Percentiles rank a stretch among this genome's conserved stretches.
Evolutionary conservation across 805 yeast genomes (phyloP).

Genomic region (Pichia insulana): DNA sequence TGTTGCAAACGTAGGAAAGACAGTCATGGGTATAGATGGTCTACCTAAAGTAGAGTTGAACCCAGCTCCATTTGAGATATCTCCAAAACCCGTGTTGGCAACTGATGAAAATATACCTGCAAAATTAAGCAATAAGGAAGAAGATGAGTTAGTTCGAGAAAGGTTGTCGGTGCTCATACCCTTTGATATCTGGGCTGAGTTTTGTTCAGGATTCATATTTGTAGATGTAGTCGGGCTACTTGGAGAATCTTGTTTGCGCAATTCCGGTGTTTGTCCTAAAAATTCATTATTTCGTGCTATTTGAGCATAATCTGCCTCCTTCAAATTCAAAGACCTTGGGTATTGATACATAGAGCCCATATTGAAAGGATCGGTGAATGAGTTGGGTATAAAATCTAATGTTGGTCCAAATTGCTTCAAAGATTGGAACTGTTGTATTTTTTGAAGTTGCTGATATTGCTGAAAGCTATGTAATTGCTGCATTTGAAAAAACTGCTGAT

Average conservation of each 20-base stretch:
- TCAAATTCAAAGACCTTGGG: too few relatives aligned
- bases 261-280: too few relatives aligned
- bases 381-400: conserved; percentile 1
- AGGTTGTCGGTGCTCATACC: not conserved
- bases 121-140: not conserved
- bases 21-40: not conserved
- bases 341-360: not conserved
- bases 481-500: conserved; percentile 10
- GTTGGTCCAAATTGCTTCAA: conserved; percentile 8
- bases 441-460: conserved; percentile 5
- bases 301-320: too few relatives aligned
- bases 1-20: conserved; percentile 1
- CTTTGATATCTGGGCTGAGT: too few relatives aligned
- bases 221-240: too few relatives aligned
- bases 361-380: not conserved
- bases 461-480: not conserved
- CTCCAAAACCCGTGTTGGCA: not conserved
- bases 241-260: too few relatives aligned
- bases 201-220: too few relatives aligned
- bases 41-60: conserved; percentile 2
- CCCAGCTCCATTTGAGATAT: too few relatives aligned
- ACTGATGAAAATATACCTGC: not conserved
- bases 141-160: conserved; percentile 7
- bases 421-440: conserved; percentile 9
- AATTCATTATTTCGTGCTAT: too few relatives aligned